Percentiles rank a stretch among this genome's conserved stretches.
phyloP scores from a whole-genome alignment of 768 basidiomycete genomes.

The Lentinula sp. region DNA sequence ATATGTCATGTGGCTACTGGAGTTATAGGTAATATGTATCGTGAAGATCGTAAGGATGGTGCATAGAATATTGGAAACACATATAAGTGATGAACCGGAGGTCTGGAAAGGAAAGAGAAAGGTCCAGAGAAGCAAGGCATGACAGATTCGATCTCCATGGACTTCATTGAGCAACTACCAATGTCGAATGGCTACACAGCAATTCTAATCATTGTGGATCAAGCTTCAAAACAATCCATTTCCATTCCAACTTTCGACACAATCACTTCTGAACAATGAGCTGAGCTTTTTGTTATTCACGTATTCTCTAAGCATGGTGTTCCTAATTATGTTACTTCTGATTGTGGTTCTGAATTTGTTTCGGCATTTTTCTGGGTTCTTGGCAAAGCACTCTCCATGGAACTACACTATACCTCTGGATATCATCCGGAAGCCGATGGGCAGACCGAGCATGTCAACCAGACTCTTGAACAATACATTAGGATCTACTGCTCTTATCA shows the following conservation, averaged over 20 bases:
- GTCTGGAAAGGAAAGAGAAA: no score
- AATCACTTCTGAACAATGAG: slow-evolving; percentile 9
- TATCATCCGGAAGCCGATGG: slow-evolving; percentile 18
- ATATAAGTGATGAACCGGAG: no score
- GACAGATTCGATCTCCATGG: no score
- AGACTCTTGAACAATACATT: slow-evolving; percentile 17
- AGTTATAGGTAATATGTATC: no score
- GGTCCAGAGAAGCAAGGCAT: no score
- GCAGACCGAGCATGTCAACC: slow-evolving; percentile 18
- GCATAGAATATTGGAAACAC: no score
- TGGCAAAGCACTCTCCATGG: slow-evolving; percentile 9
- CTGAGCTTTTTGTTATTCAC: slow-evolving; percentile 10
- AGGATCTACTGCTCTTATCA: slow-evolving; percentile 16
- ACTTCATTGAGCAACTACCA: slow-evolving; percentile 20
- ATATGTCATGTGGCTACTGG: no score
- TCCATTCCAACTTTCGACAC: slow-evolving; percentile 10
- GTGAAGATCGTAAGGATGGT: no score
- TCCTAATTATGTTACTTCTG: slow-evolving; percentile 12
- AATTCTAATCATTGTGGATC: slow-evolving; percentile 9
- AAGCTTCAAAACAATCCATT: slow-evolving; percentile 5
- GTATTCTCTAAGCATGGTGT: slow-evolving; percentile 18
- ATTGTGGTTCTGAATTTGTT: slow-evolving; percentile 15
- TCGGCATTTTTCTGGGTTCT: slow-evolving; percentile 14
- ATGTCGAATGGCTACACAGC: slow-evolving; percentile 9
- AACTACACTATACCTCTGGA: slow-evolving; percentile 12